Conservation (phyloP, 108 stramenopile genomes). For the Cyclotella kingstonii region DNA sequence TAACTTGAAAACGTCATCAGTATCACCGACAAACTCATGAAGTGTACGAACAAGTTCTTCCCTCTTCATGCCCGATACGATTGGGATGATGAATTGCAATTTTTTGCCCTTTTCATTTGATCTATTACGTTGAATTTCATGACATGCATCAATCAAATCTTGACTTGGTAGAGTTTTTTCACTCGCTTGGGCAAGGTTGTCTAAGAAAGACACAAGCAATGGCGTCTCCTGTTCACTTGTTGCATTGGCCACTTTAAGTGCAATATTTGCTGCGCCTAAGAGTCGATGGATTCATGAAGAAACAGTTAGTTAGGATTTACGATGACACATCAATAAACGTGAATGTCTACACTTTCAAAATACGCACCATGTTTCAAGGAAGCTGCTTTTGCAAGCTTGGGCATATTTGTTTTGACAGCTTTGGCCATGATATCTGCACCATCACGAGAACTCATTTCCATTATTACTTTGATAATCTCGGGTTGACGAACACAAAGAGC, state of each 20-base stretch:
- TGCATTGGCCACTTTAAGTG: conserved; percentile 67
- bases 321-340: no score
- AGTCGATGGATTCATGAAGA: background rate
- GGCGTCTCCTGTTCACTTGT: conserved; percentile 56
- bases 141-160: conserved; percentile 81
- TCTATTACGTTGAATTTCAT: conserved; percentile 73
- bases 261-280: conserved; percentile 62
- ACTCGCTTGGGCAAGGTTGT: conserved; percentile 63
- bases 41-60: conserved; percentile 55
- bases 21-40: conserved; percentile 72
- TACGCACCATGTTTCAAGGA: conserved; percentile 69
- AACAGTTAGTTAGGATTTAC: no score
- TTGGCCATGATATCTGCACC: conserved; percentile 78
- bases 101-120: conserved; percentile 57
- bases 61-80: conserved; percentile 69
- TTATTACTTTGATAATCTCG: conserved; percentile 72
- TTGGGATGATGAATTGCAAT: conserved; percentile 76
- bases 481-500: conserved; percentile 76
- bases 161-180: conserved; percentile 56
- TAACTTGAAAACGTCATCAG: conserved; percentile 68
- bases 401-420: conserved; percentile 72
- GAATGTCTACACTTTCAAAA: no score
- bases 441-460: conserved; percentile 56
- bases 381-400: conserved; percentile 72
- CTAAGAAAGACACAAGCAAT: conserved; percentile 76